phyloP scores from a whole-genome alignment of 2,329 filamentous ascomycete species.

The Botrytis medusae region DNA sequence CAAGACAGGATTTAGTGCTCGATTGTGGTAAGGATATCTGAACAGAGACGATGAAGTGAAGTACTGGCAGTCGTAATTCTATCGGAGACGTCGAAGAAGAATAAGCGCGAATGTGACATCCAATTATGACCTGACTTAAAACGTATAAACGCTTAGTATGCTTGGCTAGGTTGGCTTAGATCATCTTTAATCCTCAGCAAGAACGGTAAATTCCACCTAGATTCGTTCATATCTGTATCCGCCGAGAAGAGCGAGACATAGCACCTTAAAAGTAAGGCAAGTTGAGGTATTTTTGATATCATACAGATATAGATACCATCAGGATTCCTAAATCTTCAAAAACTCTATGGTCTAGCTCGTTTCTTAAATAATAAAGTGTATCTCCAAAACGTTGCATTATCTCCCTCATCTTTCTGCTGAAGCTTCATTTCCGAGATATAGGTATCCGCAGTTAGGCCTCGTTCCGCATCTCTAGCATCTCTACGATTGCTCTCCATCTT shows the following conservation, averaged over 20 bases:
- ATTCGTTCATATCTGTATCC: too few relatives aligned
- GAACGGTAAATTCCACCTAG: background rate
- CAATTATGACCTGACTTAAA: background rate
- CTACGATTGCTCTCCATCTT: slow-evolving; percentile 56
- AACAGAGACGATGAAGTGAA: background rate
- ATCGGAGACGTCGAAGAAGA: background rate
- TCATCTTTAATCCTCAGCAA: background rate
- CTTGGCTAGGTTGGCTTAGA: background rate
- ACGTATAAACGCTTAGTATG: background rate
- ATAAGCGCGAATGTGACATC: background rate
- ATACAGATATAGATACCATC: background rate
- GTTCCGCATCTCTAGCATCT: slow-evolving; percentile 41
- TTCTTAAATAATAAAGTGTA: slow-evolving; percentile 48
- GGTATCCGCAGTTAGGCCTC: slow-evolving; percentile 48
- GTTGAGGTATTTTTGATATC: background rate
- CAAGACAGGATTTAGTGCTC: background rate
- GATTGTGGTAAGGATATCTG: too few relatives aligned
- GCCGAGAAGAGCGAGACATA: background rate
- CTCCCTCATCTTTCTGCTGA: slow-evolving; percentile 54
- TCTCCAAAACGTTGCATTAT: slow-evolving; percentile 56
- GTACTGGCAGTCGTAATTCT: background rate
- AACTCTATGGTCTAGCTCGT: too few relatives aligned
- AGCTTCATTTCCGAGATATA: slow-evolving; percentile 55
- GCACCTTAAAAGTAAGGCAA: background rate
- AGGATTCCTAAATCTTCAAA: background rate